Conservation (phyloP, 2,329 filamentous ascomycete genomes). For the Trichoderma cornu-damae region DNA sequence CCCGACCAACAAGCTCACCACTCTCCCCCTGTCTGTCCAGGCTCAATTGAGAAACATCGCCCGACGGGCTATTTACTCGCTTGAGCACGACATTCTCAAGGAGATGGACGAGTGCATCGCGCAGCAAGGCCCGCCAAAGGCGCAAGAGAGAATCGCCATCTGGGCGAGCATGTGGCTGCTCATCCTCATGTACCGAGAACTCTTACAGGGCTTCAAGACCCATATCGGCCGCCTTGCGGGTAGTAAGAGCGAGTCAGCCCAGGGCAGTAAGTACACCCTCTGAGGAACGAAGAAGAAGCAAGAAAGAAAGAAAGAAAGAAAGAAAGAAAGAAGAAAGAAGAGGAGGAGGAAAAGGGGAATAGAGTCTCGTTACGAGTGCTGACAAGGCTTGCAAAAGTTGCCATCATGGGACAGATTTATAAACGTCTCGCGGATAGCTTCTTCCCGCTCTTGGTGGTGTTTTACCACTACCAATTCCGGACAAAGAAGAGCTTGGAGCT, state of each 20-base stretch:
- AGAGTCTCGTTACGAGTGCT: not conserved
- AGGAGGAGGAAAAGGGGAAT: not conserved
- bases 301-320: no score
- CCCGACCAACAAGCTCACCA: conserved; percentile 34
- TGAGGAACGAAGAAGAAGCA: not conserved
- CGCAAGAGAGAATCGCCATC: conserved; percentile 39
- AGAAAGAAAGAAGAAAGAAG: not conserved
- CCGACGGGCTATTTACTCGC: conserved; percentile 33
- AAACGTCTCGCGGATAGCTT: conserved; percentile 31
- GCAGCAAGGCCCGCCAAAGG: conserved; percentile 36
- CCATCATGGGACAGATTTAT: conserved; percentile 23
- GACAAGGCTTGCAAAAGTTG: conserved; percentile 19
- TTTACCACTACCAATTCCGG: conserved; percentile 40
- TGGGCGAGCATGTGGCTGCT: conserved; percentile 48
- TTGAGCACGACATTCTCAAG: conserved; percentile 38
- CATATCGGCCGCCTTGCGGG: conserved; percentile 26
- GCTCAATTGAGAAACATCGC: conserved; percentile 39
- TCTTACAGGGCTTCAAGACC: conserved; percentile 32
- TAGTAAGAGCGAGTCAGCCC: conserved; percentile 23
- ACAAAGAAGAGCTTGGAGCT: conserved; percentile 39
- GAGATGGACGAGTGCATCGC: conserved; percentile 37
- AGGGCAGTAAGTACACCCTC: conserved; percentile 18
- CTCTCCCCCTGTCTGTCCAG: conserved; percentile 38
- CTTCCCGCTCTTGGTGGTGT: conserved; percentile 36
- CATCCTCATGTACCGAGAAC: conserved; percentile 45